Evolutionary conservation across 306 rosid genomes (phyloP).

Genomic region (Rosa chinensis): DNA sequence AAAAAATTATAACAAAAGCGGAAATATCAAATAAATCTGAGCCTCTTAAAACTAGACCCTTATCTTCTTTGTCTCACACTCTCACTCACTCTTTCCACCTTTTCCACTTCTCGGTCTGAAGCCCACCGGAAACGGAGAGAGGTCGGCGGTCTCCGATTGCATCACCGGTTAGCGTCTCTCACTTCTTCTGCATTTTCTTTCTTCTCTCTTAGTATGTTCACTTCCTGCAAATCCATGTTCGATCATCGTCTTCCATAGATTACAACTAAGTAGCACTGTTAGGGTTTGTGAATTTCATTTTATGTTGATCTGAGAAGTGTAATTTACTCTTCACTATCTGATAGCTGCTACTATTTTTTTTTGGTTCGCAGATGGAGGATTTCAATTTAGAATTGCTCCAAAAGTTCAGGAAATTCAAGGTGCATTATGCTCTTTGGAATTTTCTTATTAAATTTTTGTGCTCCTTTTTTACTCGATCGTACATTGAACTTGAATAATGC

Average conservation of each 20-base stretch:
- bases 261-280: background rate
- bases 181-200: background rate
- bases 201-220: background rate
- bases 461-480: background rate
- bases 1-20: too few species aligned
- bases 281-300: background rate
- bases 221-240: background rate
- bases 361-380: background rate
- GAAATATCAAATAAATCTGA: background rate
- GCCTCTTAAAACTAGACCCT: background rate
- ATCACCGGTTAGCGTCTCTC: background rate
- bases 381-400: slow-evolving; percentile 1
- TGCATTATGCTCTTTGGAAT: background rate
- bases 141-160: background rate
- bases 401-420: background rate
- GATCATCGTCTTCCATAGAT: background rate
- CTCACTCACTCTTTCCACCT: background rate
- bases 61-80: background rate
- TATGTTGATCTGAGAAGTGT: background rate
- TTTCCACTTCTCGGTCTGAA: background rate
- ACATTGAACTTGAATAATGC: background rate
- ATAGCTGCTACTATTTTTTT: background rate
- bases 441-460: background rate
- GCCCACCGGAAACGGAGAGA: background rate
- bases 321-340: background rate